Evolutionary conservation across 495 filamentous ascomycete genomes (phyloP).

Genomic region (Penicillium soppii): DNA sequence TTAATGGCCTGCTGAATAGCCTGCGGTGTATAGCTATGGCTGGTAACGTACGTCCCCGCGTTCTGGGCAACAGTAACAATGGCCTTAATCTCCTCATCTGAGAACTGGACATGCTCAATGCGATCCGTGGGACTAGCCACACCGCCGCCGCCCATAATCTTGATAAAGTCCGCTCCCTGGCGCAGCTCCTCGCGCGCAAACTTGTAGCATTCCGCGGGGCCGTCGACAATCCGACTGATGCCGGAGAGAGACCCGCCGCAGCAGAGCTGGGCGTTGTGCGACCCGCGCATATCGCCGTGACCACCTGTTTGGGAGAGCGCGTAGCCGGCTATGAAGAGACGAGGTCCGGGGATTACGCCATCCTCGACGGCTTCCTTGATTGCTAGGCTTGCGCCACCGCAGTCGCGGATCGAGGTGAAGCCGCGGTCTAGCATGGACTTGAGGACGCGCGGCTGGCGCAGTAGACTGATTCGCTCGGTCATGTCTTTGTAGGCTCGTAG

Average conservation of each 20-base stretch:
- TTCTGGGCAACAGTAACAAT: constrained; percentile 47
- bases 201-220: constrained; percentile 47
- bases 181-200: constrained; percentile 50
- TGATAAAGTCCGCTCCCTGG: constrained; percentile 54
- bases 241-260: constrained; percentile 32
- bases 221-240: constrained; percentile 45
- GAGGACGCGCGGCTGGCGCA: constrained; percentile 16
- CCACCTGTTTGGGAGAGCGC: constrained; percentile 52
- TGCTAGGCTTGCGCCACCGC: constrained; percentile 47
- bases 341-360: constrained; percentile 41
- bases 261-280: constrained; percentile 34
- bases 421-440: constrained; percentile 49
- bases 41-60: constrained; percentile 51
- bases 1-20: constrained; percentile 52
- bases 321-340: constrained; percentile 47
- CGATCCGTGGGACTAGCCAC: constrained; percentile 51
- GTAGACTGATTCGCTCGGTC: constrained; percentile 15
- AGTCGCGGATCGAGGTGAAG: constrained; percentile 54
- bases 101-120: constrained; percentile 51
- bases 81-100: constrained; percentile 50
- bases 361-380: constrained; percentile 51
- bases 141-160: constrained; percentile 56
- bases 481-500: constrained; percentile 24
- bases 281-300: constrained; percentile 46
- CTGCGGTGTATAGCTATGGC: constrained; percentile 51